Evolutionary conservation across 208 protist species (phyloP), one percentile per base, ranked within the genome.

Genomic region (Leishmania mexicana): DNA sequence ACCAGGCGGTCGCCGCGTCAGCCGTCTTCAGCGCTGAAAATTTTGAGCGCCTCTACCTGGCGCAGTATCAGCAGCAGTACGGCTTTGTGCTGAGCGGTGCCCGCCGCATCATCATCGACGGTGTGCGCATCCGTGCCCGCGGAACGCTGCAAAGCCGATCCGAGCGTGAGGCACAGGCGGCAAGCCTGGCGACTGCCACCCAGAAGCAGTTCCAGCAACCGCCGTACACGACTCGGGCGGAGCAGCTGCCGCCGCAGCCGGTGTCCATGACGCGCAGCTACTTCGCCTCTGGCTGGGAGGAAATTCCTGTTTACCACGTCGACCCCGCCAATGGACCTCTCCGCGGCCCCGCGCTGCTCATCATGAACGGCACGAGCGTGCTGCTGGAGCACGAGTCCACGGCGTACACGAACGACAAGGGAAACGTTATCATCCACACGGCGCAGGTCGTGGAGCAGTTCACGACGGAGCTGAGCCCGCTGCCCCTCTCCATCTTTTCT

Each of bases 401-500:
- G 17, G 95, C 95, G n/a, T 85, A 83, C 31, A 93, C 99, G 49
- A 96, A 95, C 53, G 81, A 89, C 35, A 65, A 77, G 11, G 98
- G 97, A 67, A 90, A 98, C 85, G 75, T 98, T 28, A 88, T 90
- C 47, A 93, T 99, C 17, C 87, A 88, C 78, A 88, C 88, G 31
- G 75, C 83, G 31, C 82, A 88, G 77, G 76, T 84, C 5, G 78
- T 87, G 53, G 84, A 91, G 73, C 83, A 87, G 60, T 86, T 90
- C 74, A 88, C 84, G 10, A 93, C 88, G 3, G 85, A 89, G 31
- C 80, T 98, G n/a, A 75, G 71, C 71, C 88, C 94, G 35, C 94
- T 99, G 45, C 83, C 87, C 42, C 89, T 99, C 15, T 97, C 94
- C 45, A 95, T 99, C 45, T 99, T 99, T 79, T 87, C 87, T 58